Conservation (phyloP, 306 rosid species). For the Sophora flavescens region DNA sequence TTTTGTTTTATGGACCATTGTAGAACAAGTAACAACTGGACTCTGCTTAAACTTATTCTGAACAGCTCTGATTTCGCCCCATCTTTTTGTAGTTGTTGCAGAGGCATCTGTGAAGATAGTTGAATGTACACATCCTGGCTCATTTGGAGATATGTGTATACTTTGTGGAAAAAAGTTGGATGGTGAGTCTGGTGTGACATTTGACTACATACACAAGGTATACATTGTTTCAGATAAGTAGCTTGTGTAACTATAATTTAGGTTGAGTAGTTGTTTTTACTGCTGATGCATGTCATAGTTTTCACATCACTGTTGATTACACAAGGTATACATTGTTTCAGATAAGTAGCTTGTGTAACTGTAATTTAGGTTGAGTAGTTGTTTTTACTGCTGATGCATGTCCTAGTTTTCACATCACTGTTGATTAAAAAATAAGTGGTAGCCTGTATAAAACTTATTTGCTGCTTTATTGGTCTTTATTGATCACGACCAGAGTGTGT, state of each 20-base stretch:
- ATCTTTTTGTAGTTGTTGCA: constrained; percentile 43
- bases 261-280: background rate
- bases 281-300: constrained; percentile 1
- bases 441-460: constrained; percentile 6
- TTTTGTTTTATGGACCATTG: constrained; percentile 1
- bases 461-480: constrained; percentile 20
- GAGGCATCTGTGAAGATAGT: constrained; percentile 55
- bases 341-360: constrained; percentile 38
- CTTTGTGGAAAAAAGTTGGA: constrained; percentile 77
- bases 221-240: constrained; percentile 33
- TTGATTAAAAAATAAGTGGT: constrained; percentile 30
- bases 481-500: constrained; percentile 2
- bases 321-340: constrained; percentile 60
- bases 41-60: background rate
- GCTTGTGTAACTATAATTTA: constrained; percentile 37
- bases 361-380: constrained; percentile 26
- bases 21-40: background rate
- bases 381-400: background rate
- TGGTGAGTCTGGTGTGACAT: constrained; percentile 76
- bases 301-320: constrained; percentile 22
- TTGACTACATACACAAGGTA: constrained; percentile 91
- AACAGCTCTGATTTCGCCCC: background rate
- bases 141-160: constrained; percentile 79
- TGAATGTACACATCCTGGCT: constrained; percentile 77
- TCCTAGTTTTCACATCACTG: constrained; percentile 6